Base-by-base conservation (phyloP, 208 protist species). In the Acanthamoeba lugdunensis region DNA sequence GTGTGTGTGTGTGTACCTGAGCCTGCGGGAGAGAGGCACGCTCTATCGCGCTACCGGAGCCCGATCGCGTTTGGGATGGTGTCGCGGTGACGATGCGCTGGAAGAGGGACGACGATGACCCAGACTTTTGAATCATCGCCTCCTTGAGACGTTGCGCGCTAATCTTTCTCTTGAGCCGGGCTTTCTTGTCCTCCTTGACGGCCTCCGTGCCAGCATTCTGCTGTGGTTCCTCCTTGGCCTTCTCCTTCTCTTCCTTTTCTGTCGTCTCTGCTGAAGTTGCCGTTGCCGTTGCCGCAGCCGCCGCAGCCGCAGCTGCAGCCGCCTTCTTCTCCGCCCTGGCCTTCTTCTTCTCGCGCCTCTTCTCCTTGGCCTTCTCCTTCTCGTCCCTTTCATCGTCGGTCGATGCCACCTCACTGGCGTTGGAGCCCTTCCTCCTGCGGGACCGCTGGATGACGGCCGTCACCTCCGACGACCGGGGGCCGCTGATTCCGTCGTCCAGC, bases 71-170 rank as follows among this genome's bases (percentile, higher is more conserved):
- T 11, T 45, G 9, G 11, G 33, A 23, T 11, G 71, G 71, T 14
- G 71, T 45, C 18, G 71, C 71, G 14, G 71, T 79, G 37, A 79
- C 33, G 71, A 79, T 79, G 30, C 71, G 71, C 71, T 79, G 71
- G 71, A 79, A 79, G 33, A 79, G 37, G 14, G 71, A 48, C 25
- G 71, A 79, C 33, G 71, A 37, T 28, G 71, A 79, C 8, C 71
- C 71, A 48, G 45, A 48, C 28, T 33, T 79, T 28, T 79, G 71
- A 28, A 79, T 48, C 28, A 79, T 79, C 14, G 71, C 21, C 14
- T 79, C 71, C 71, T 48, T 37, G 37, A 79, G 25, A 23, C 71
- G 28, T 23, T 79, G 71, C 33, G 71, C 71, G 71, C 71, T 79
- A 2, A 48, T 9, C 28, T 48, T 79, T 21, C 71, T 79, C 37